Conservation (phyloP, 2,329 filamentous ascomycete genomes). For the Lojkania enalia region DNA sequence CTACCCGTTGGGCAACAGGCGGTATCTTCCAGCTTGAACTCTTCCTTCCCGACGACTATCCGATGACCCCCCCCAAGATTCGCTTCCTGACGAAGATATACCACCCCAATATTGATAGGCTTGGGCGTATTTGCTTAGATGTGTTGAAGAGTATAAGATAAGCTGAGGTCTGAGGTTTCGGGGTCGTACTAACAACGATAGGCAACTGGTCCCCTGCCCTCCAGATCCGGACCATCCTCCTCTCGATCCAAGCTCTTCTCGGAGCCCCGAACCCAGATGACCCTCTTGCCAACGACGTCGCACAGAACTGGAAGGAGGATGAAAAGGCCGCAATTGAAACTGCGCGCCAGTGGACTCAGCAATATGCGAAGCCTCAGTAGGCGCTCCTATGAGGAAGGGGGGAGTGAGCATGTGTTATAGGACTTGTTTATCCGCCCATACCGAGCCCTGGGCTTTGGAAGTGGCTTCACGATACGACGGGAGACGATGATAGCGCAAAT, state of each 20-base stretch:
- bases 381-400: too few species aligned
- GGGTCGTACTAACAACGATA: conserved; percentile 46
- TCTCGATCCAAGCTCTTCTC: conserved; percentile 95
- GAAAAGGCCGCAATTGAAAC: conserved; percentile 90
- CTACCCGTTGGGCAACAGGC: conserved; percentile 46
- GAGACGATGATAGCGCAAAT: too few species aligned
- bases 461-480: too few species aligned
- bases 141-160: conserved; percentile 85
- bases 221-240: conserved; percentile 96
- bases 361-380: conserved; percentile 62
- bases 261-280: conserved; percentile 97
- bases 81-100: conserved; percentile 99
- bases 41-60: conserved; percentile 97
- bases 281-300: conserved; percentile 96
- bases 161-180: background rate
- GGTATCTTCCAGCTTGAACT: conserved; percentile 97
- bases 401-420: too few species aligned
- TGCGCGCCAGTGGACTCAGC: conserved; percentile 87
- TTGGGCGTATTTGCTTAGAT: conserved; percentile 95
- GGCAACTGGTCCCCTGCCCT: conserved; percentile 99
- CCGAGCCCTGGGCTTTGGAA: too few species aligned
- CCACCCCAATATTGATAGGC: conserved; percentile 97
- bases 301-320: conserved; percentile 97
- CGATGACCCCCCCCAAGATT: conserved; percentile 98
- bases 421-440: too few species aligned